Conservation (phyloP, 805 yeast species). For the Saccharomyces kudriavzevii region DNA sequence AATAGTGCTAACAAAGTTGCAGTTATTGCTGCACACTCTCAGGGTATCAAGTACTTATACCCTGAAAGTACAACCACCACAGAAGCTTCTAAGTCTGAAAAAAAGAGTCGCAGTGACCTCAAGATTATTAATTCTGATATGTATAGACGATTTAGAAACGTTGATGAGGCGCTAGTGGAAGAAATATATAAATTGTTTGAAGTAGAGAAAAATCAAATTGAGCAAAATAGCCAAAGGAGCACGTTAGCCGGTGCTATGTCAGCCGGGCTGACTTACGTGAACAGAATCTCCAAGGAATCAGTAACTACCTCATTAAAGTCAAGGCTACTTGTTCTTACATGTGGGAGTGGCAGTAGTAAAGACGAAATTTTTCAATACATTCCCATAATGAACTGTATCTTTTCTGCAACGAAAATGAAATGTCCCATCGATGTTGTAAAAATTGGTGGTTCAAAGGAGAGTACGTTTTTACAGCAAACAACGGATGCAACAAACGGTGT, state of each 20-base stretch:
- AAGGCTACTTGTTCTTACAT: constrained; percentile 47
- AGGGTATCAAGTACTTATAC: constrained; percentile 60
- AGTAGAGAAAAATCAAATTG: constrained; percentile 21
- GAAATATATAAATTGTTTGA: constrained; percentile 44
- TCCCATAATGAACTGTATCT: constrained; percentile 89
- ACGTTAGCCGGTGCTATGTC: constrained; percentile 73
- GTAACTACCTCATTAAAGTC: constrained; percentile 46
- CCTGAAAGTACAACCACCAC: constrained; percentile 37
- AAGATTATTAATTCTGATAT: constrained; percentile 47
- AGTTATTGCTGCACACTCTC: constrained; percentile 65
- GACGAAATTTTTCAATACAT: constrained; percentile 77
- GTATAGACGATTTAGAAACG: constrained; percentile 76
- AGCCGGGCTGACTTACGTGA: constrained; percentile 71
- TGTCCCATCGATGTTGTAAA: constrained; percentile 88
- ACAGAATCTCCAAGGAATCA: constrained; percentile 50
- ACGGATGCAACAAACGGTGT: constrained; percentile 91
- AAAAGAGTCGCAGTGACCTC: constrained; percentile 9
- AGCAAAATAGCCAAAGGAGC: constrained; percentile 34
- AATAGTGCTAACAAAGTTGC: constrained; percentile 81
- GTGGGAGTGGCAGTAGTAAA: constrained; percentile 49
- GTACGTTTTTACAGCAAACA: constrained; percentile 90
- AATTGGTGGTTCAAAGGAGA: constrained; percentile 40
- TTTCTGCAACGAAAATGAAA: constrained; percentile 89
- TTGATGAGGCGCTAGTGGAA: constrained; percentile 64
- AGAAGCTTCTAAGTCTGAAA: constrained; percentile 2